Percentiles rank a stretch among this genome's conserved stretches.
Conservation (phyloP, 257 asterid species). For the Solanum chiquidenum region DNA sequence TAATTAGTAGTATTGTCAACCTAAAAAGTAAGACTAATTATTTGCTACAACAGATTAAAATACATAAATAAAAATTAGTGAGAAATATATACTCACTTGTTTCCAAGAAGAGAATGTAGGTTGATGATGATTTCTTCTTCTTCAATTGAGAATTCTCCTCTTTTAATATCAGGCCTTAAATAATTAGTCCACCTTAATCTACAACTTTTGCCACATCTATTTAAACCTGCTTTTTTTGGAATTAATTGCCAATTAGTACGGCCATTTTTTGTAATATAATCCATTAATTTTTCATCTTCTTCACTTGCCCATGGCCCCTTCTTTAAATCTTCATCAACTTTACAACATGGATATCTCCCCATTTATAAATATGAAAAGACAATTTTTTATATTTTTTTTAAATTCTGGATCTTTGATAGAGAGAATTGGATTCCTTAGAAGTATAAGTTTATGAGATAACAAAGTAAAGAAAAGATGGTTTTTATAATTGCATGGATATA, state of each 20-base stretch:
- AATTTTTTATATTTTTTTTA: too few relatives aligned
- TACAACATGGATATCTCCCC: conserved; percentile 14
- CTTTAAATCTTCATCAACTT: conserved; percentile 9
- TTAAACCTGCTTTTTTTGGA: conserved; percentile 18
- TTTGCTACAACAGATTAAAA: not conserved
- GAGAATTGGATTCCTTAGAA: not conserved
- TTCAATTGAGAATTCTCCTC: conserved; percentile 26
- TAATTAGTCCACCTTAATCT: conserved; percentile 33
- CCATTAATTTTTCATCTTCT: conserved; percentile 16
- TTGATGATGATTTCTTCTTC: conserved; percentile 18
- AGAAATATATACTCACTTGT: not conserved
- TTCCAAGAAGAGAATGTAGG: conserved; percentile 22
- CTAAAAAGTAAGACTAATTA: not conserved
- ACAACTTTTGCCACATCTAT: conserved; percentile 32
- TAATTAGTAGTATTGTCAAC: not conserved
- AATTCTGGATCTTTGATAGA: not conserved
- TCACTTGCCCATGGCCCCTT: conserved; percentile 32
- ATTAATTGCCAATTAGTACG: conserved; percentile 25
- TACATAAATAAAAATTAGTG: not conserved
- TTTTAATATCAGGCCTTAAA: conserved; percentile 23
- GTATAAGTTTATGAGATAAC: not conserved
- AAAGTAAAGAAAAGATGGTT: not conserved
- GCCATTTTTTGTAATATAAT: conserved; percentile 16
- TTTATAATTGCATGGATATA: not conserved
- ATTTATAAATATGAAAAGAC: not conserved